Evolutionary conservation across 192 early-diverging fungal genomes (phyloP).

Genomic region (Mortierella claussenii): DNA sequence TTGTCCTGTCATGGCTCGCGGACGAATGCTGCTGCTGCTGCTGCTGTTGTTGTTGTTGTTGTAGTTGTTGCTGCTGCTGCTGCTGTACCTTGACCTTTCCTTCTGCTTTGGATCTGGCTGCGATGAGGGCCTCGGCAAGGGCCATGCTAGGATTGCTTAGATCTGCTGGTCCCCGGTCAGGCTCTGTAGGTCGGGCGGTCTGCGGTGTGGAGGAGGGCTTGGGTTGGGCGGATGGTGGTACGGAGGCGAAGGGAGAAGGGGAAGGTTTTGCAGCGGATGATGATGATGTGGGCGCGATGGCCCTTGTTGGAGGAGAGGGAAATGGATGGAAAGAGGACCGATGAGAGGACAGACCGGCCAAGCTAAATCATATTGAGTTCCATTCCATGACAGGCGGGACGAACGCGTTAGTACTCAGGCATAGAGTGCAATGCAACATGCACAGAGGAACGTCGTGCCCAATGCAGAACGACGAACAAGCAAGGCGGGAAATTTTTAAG

Average conservation of each 20-base stretch:
- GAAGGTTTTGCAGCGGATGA: slow-evolving; percentile 1
- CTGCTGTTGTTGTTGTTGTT: no score
- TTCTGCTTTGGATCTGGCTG: slow-evolving; percentile 40
- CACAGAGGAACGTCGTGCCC: no score
- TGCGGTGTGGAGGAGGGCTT: slow-evolving; percentile 11
- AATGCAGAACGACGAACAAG: no score
- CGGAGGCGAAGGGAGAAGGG: slow-evolving; percentile 1
- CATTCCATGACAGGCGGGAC: slow-evolving; percentile 13
- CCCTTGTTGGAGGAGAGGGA: slow-evolving; percentile 37
- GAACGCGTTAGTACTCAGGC: not conserved
- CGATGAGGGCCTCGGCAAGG: slow-evolving; percentile 40
- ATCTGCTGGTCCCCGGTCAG: slow-evolving; percentile 48
- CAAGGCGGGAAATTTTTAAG: slow-evolving; percentile 33
- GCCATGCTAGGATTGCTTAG: slow-evolving; percentile 49
- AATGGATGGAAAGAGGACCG: slow-evolving; percentile 45
- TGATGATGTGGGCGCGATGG: slow-evolving; percentile 13
- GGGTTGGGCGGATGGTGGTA: slow-evolving; percentile 14
- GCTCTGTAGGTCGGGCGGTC: slow-evolving; percentile 19
- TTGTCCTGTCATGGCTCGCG: not conserved
- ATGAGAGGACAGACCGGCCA: slow-evolving; percentile 1
- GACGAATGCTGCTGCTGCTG: no score
- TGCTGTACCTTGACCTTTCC: slow-evolving; percentile 8
- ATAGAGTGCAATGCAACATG: not conserved
- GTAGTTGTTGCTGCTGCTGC: slow-evolving; percentile 1
- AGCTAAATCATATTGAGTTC: slow-evolving; percentile 7